A percentile compares a stretch with the other conserved stretches of the same genome.
These are phyloP conservation scores for Elongisporangium undulatum DNA, from an alignment of 352 stramenopile species.

Conservation along the genomic window DNA sequence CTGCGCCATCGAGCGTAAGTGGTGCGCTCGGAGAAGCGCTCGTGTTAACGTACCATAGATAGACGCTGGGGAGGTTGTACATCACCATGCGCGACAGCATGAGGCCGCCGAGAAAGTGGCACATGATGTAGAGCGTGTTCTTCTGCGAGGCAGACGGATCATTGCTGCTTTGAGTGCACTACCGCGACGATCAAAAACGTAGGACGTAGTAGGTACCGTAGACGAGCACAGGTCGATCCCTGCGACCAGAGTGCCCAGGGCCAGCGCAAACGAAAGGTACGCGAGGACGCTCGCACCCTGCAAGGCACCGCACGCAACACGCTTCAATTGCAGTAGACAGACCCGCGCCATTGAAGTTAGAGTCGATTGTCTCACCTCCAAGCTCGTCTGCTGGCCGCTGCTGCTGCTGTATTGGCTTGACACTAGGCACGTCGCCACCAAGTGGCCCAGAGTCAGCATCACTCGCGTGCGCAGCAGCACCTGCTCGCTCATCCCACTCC, in stretches of 20 bases:
- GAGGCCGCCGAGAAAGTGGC: slow-evolving; percentile 63
- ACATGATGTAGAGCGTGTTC: slow-evolving; percentile 41
- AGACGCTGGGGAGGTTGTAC: slow-evolving; percentile 24
- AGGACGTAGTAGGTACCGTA: slow-evolving; percentile 22
- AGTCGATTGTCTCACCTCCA: slow-evolving; percentile 6
- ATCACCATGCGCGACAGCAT: slow-evolving; percentile 51
- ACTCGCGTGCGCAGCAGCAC: slow-evolving; percentile 38
- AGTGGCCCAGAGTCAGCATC: slow-evolving; percentile 52
- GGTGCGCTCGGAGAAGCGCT: neutral
- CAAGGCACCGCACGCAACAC: neutral
- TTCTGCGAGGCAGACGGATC: slow-evolving; percentile 19
- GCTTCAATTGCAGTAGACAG: neutral
- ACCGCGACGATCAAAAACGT: neutral
- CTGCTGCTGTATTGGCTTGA: neutral
- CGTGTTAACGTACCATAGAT: slow-evolving; percentile 35
- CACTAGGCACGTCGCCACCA: slow-evolving; percentile 47
- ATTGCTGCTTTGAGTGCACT: neutral
- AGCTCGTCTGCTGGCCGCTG: neutral
- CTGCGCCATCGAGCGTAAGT: slow-evolving; percentile 4
- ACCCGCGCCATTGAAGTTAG: neutral
- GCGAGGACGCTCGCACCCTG: slow-evolving; percentile 24
- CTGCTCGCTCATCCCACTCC: slow-evolving; percentile 9
- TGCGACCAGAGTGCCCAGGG: slow-evolving; percentile 25
- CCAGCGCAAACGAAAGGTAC: slow-evolving; percentile 38
- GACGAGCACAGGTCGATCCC: slow-evolving; percentile 49